Evolutionary conservation across 306 rosid genomes (phyloP), one percentile per base, ranked within the genome.

Genomic region (Vicia villosa): DNA sequence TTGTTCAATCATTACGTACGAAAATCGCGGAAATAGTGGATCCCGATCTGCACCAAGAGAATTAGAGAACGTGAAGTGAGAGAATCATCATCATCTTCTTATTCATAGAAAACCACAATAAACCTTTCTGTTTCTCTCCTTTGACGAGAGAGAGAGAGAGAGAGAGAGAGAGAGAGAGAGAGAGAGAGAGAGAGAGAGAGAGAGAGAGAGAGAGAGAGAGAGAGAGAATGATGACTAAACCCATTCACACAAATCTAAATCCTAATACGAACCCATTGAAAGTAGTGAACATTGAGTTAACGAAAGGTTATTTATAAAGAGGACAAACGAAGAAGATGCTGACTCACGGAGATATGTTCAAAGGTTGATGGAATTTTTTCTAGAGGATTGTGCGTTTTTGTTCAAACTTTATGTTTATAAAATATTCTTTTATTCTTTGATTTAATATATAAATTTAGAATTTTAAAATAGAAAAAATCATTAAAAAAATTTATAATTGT

Each of bases 31-130:
- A 77, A 37, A 63, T 22, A 83, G 70, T 82, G 76, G 96, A 85
- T 93, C 98, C 98, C 98, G 98, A 93, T 96, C 98, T 93, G 98
- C 98, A 93, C 98, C 98, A 93, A 93, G 98, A 97, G 98, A 93
- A 93, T 88, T 84, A 88, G 98, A 93, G 90, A 82, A 77, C 83
- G 96, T 91, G 71, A 80, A 79, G 89, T 79, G 85, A 86, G 69
- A 76, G 22, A 49, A 77, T 60, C 81, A 52, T 5, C 28, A 13
- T 36, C 63, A 4, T 2, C 45, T 6, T 28, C 63, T 16, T 4
- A n/a, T n/a, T n/a, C n/a, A n/a, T n/a, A n/a, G n/a, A n/a, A n/a
- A n/a, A n/a, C n/a, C 32, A 38, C 37, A 61, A 41, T 17, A 21
- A 20, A 15, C 6, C 52, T 20, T 10, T 30, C 46, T 32, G 63